Evolutionary conservation across 345 rosid genomes (phyloP).

Genomic region (Linum usitatissimum): DNA sequence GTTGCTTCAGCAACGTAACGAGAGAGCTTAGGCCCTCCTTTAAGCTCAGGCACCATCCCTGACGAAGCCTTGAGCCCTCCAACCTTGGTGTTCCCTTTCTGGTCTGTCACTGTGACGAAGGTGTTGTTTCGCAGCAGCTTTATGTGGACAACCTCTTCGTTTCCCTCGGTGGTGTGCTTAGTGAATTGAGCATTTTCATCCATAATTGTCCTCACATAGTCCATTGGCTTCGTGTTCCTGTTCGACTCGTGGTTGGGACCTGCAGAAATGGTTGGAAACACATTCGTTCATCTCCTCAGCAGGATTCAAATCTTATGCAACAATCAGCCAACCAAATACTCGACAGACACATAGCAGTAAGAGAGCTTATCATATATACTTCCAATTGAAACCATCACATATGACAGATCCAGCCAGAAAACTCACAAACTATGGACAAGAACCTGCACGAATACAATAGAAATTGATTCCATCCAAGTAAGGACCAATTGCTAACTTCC

Average conservation of each 20-base stretch:
- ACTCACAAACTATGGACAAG: no score
- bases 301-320: no score
- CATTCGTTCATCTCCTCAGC: no score
- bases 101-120: constrained; percentile 65
- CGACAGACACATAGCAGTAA: no score
- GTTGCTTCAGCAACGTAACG: constrained; percentile 81
- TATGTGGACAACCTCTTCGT: constrained; percentile 62
- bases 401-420: no score
- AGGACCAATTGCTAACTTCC: no score
- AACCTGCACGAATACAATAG: no score
- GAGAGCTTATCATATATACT: no score
- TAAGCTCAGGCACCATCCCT: constrained; percentile 42
- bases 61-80: constrained; percentile 31
- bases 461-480: no score
- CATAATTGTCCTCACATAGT: constrained; percentile 38
- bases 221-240: constrained; percentile 13
- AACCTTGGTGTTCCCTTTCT: constrained; percentile 57
- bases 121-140: constrained; percentile 65
- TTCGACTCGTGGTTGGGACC: neutral
- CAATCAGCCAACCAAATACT: no score
- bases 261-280: neutral
- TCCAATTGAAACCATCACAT: no score
- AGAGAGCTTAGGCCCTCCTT: constrained; percentile 51
- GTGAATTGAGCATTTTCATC: constrained; percentile 29
- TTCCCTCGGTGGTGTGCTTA: constrained; percentile 28